These are phyloP conservation scores for Echium plantagineum DNA, from an alignment of 257 asterid genomes.

Conservation along the genomic window DNA sequence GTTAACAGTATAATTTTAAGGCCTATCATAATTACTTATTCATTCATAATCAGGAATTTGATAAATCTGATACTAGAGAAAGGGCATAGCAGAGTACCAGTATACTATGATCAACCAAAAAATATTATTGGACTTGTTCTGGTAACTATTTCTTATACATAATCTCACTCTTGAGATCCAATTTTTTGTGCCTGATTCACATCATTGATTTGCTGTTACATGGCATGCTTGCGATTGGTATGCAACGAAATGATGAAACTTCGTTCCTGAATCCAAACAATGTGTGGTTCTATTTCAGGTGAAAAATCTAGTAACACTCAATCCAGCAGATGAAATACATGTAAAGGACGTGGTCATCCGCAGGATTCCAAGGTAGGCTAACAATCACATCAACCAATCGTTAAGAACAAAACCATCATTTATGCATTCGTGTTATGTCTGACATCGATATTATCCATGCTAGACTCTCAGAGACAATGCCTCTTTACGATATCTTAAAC, in stretches of 20 bases:
- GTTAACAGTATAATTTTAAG: no score
- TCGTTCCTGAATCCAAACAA: not conserved
- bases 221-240: not conserved
- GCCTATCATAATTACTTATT: no score
- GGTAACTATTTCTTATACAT: conserved; percentile 27
- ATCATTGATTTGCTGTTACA: not conserved
- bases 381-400: not conserved
- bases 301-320: conserved; percentile 53
- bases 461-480: conserved; percentile 25
- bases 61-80: conserved; percentile 57
- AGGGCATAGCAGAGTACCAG: conserved; percentile 77
- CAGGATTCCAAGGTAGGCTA: conserved; percentile 56
- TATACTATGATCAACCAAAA: conserved; percentile 50
- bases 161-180: not conserved
- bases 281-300: conserved; percentile 25
- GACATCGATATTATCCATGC: not conserved
- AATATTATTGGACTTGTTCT: conserved; percentile 65
- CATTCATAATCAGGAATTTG: conserved; percentile 28
- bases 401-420: not conserved
- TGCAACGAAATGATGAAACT: not conserved
- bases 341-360: conserved; percentile 52
- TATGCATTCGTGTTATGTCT: not conserved
- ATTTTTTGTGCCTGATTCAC: not conserved
- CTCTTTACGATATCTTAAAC: conserved; percentile 54
- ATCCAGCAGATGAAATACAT: conserved; percentile 35